Conservation (phyloP, 2,329 filamentous ascomycete species). For the Ophiostoma populinum region DNA sequence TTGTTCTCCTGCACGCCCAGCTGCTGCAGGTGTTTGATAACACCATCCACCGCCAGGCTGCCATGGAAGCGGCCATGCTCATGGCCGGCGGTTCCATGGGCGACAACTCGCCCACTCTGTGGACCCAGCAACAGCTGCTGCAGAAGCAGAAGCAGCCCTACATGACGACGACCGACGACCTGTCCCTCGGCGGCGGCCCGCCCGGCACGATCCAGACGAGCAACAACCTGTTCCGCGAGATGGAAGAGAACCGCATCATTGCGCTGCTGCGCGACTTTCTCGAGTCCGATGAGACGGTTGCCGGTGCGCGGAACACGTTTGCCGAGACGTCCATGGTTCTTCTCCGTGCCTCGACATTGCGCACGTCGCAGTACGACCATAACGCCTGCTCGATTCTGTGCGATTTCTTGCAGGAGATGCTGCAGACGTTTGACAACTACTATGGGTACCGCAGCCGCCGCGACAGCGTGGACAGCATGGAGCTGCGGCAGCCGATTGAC, state of each 20-base stretch:
- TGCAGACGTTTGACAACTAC: slow-evolving; percentile 42
- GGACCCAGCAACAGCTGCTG: slow-evolving; percentile 1
- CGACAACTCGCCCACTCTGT: background rate
- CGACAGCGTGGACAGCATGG: slow-evolving; percentile 2
- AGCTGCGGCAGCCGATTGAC: slow-evolving; percentile 14
- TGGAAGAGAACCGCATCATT: slow-evolving; percentile 79
- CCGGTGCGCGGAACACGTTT: slow-evolving; percentile 46
- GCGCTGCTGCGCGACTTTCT: slow-evolving; percentile 70
- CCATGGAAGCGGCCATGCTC: slow-evolving; percentile 25
- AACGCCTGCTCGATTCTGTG: slow-evolving; percentile 77
- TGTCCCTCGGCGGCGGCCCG: slow-evolving; percentile 17
- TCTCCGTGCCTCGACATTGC: slow-evolving; percentile 55
- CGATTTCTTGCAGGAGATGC: slow-evolving; percentile 72
- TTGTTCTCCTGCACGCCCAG: slow-evolving; percentile 69
- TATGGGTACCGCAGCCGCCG: slow-evolving; percentile 18
- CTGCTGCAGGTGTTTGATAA: slow-evolving; percentile 63
- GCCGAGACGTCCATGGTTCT: slow-evolving; percentile 57
- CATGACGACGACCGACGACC: slow-evolving; percentile 18
- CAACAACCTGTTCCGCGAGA: slow-evolving; percentile 52
- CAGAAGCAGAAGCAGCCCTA: slow-evolving; percentile 5
- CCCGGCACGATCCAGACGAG: slow-evolving; percentile 32
- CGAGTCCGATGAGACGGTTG: slow-evolving; percentile 28
- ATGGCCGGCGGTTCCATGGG: slow-evolving; percentile 5
- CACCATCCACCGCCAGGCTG: slow-evolving; percentile 61
- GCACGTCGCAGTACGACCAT: slow-evolving; percentile 66